Base-by-base conservation (phyloP, 192 early-diverging fungal species). In the Coemansia sp. region DNA sequence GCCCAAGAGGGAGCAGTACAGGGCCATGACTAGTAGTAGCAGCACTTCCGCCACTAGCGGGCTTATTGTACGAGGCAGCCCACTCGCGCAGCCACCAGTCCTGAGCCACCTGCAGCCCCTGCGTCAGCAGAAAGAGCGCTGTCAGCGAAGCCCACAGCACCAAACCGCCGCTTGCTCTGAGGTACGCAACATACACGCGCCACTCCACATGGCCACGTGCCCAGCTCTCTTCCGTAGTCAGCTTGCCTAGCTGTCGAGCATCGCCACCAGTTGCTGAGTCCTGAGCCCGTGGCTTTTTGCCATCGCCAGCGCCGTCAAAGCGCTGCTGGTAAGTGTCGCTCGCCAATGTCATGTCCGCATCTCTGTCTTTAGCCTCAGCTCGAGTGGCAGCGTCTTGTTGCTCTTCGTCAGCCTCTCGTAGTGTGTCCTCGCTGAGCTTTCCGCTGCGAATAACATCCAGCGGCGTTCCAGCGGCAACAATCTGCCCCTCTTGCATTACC, bases 161-260 rank as follows among this genome's bases (percentile, higher is more conserved):
- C 36, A 71, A 64, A 13, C 90, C 89, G 16, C 91, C 91, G 28
- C 89, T 88, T 16, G 91, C 89, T 16, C 68, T 56, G 39, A 89
- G 63, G 58, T 97, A 99, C 16, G 85, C 75, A 26, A 84, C 69
- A 81, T 96, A 99, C 3, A 97, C 88, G 13, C 75, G 69, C 66
- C 80, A 85, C 14, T 85, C 69, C 34, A 98, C 95, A 62, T 86
- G 79, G 0, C 97, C 97, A 16, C 86, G 86, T 1, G 86, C 89
- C 63, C 88, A 87, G 41, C 89, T 88, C 75, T 99, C 97, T 1
- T 92, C 91, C 10, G 85, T 68, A 42, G 91, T 91, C 33, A 98
- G 84, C 66, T 91, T 86, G 33, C 85, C 84, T 65, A 70, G 63
- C 26, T 65, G 34, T 13, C 31, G 20, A 23, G 62, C 34, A 25